Evolutionary conservation across 306 rosid genomes (phyloP), one percentile per base, ranked within the genome.

Genomic region (Trifolium fragiferum): DNA sequence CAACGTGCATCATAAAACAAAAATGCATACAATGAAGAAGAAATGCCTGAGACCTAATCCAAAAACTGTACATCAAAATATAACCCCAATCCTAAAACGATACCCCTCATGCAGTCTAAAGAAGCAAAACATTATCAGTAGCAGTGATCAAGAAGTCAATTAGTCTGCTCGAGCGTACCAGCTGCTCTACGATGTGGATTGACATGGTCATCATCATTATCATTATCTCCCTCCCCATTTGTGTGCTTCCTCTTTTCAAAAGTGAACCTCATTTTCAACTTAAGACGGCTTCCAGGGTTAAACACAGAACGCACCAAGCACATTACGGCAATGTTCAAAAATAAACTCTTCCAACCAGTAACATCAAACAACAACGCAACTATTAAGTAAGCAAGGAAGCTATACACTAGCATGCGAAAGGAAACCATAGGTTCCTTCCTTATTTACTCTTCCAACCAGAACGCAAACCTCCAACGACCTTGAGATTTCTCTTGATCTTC

Each of bases 301-400:
- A 57, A 13, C 35, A 3, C 63, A 57, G 13, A 57, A 57, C 16
- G 12, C n/a, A 57, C 35, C 15, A 21, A 57, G 63, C 7, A 23
- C 63, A 57, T 23, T 57, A 57, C 16, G n/a, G 23, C 6, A 4
- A 57, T 32, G 7, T 57, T 25, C 63, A 57, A 12, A 23, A 23
- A 12, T 5, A 57, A 10, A 57, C 63, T 57, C 63, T 23, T 57
- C 63, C 63, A 23, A 23, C 63, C 63, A 57, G 33, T 57, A 57
- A 57, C 63, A 57, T 57, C 35, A 57, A 57, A 57, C 63, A 23
- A 2, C 9, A 23, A 11, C 6, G 63, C 63, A 25, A 57, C 63
- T 25, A 57, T 6, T 4, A 57, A 5, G 25, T 23, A 57, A 57
- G 20, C 16, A 25, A 57, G 33, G 25, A 57, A 23, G 63, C 63